Conservation (phyloP, 768 basidiomycete species). For the Pleurotus pulmonarius region DNA sequence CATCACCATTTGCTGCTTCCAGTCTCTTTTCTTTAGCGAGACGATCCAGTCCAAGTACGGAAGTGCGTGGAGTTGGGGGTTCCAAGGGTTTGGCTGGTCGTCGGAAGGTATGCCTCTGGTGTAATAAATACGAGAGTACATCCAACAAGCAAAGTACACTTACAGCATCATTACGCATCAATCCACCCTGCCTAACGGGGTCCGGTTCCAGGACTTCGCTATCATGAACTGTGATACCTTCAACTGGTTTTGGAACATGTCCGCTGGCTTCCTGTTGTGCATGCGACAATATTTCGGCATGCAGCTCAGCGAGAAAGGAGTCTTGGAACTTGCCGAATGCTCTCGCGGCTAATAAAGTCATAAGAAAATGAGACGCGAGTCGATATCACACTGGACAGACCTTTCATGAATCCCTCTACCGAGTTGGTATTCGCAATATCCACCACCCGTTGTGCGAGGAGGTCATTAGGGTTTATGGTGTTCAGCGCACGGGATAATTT, state of each 20-base stretch:
- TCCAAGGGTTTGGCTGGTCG: conserved; percentile 69
- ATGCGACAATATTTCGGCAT: conserved; percentile 75
- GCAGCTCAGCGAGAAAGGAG: conserved; percentile 72
- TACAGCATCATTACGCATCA: conserved; percentile 66
- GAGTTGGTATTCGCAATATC: conserved; percentile 75
- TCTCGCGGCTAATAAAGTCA: conserved; percentile 51
- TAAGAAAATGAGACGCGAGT: conserved; percentile 2
- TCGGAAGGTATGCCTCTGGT: conserved; percentile 76
- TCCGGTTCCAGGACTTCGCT: conserved; percentile 85
- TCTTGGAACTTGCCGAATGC: conserved; percentile 86
- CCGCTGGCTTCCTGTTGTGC: conserved; percentile 59
- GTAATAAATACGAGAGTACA: not conserved
- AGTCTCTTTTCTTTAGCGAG: conserved; percentile 87
- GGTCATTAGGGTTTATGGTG: conserved; percentile 76
- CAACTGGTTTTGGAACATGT: conserved; percentile 52
- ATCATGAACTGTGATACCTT: conserved; percentile 75
- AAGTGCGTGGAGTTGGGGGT: conserved; percentile 74
- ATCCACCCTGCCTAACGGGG: conserved; percentile 70
- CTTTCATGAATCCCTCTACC: conserved; percentile 62
- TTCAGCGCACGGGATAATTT: conserved; percentile 81
- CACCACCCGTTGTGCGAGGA: conserved; percentile 73
- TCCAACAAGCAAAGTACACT: conserved; percentile 14
- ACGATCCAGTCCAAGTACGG: conserved; percentile 82
- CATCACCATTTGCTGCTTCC: conserved; percentile 42
- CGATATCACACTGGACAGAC: conserved; percentile 31